Percentiles rank a stretch among this genome's conserved stretches.
Evolutionary conservation across 2,329 filamentous ascomycete species (phyloP).

Genomic region (Thielaviopsis cerberus): DNA sequence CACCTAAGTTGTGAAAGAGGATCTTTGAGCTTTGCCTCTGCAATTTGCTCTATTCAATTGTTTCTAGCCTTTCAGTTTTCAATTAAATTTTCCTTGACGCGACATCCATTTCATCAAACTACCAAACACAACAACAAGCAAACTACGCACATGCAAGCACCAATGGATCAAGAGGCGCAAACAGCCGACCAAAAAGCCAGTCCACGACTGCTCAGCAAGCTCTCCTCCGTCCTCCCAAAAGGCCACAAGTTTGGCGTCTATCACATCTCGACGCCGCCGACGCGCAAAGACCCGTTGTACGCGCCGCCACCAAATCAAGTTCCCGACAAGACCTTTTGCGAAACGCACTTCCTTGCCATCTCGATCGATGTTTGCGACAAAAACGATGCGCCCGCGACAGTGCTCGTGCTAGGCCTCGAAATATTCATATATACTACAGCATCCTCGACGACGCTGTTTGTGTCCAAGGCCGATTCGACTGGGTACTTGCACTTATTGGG

Average conservation of each 20-base stretch:
- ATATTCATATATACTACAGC: slow-evolving; percentile 71
- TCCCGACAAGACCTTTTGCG: slow-evolving; percentile 64
- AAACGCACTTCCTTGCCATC: slow-evolving; percentile 55
- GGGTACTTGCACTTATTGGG: slow-evolving; percentile 58
- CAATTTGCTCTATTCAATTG: neutral
- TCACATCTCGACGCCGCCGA: slow-evolving; percentile 75
- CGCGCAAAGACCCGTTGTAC: slow-evolving; percentile 56
- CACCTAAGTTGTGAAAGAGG: neutral
- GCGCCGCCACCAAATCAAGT: slow-evolving; percentile 53
- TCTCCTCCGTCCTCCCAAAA: slow-evolving; percentile 35
- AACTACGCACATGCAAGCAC: neutral
- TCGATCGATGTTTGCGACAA: slow-evolving; percentile 23
- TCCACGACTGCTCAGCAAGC: slow-evolving; percentile 20
- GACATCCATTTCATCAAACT: neutral
- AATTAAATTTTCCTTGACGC: neutral
- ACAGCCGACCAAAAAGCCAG: slow-evolving; percentile 15
- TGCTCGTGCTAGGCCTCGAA: slow-evolving; percentile 71
- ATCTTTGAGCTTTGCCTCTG: neutral
- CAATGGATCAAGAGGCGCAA: slow-evolving; percentile 3
- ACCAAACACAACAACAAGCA: neutral
- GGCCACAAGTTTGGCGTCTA: slow-evolving; percentile 48
- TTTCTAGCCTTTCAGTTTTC: neutral
- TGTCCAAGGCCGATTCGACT: slow-evolving; percentile 93
- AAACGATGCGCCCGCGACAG: slow-evolving; percentile 21
- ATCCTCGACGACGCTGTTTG: slow-evolving; percentile 69